Percentiles rank a stretch among this genome's conserved stretches.
Evolutionary conservation across 2,329 filamentous ascomycete species (phyloP).

Genomic region (Monosporascus sp.): DNA sequence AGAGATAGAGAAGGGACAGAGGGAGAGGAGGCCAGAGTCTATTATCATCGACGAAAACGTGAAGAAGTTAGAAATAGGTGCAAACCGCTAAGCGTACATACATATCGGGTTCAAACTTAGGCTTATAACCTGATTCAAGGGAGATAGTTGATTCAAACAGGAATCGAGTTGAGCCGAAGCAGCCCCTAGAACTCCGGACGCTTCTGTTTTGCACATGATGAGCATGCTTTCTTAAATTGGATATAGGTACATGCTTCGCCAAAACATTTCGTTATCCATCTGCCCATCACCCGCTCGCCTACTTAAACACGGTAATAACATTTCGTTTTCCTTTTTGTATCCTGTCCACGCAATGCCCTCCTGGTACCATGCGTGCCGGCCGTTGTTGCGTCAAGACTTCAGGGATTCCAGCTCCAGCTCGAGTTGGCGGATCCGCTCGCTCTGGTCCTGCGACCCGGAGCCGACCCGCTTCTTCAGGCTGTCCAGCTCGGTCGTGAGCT

Average conservation of each 20-base stretch:
- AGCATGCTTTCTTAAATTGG: not conserved
- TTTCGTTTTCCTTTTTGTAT: conserved; percentile 5
- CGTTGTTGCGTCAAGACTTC: conserved; percentile 39
- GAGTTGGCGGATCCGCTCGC: conserved; percentile 61
- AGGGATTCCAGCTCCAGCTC: conserved; percentile 63
- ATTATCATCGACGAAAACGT: no score
- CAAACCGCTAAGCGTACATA: no score
- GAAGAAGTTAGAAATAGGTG: no score
- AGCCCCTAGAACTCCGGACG: not conserved
- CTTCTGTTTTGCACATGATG: not conserved
- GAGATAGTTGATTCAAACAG: not conserved
- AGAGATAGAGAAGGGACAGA: no score
- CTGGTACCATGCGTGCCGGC: not conserved
- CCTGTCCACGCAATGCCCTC: conserved; percentile 8
- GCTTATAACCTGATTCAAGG: no score
- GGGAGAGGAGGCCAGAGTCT: no score
- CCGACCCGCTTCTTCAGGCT: conserved; percentile 72
- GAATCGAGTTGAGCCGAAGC: not conserved
- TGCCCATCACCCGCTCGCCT: conserved; percentile 5
- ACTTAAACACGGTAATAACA: not conserved
- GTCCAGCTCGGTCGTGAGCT: conserved; percentile 69
- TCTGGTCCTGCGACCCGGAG: conserved; percentile 55
- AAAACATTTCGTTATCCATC: conserved; percentile 19
- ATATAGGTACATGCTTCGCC: conserved; percentile 16
- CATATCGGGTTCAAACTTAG: no score